Evolutionary conservation across 2,329 filamentous ascomycete species (phyloP).

Genomic region (Elsinoe arachidis): DNA sequence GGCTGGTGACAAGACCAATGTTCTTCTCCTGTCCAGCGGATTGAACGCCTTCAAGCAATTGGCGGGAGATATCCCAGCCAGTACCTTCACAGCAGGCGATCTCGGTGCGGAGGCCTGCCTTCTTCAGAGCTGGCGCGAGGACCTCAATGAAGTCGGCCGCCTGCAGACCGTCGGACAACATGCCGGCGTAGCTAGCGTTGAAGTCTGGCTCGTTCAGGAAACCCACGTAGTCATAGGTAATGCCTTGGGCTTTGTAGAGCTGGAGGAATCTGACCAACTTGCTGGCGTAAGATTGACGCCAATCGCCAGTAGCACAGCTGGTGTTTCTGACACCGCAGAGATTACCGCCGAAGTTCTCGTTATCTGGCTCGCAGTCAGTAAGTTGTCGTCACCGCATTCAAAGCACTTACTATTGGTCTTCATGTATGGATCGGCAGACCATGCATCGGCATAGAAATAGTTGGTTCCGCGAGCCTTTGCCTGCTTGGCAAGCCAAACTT

Average conservation of each 20-base stretch:
- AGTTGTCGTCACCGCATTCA: too few species aligned
- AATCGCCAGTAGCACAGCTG: conserved; percentile 36
- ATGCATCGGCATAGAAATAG: too few species aligned
- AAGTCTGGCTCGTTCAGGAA: too few species aligned
- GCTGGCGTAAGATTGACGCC: conserved; percentile 42
- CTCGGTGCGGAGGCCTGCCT: conserved; percentile 28
- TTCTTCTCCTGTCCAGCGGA: conserved; percentile 31
- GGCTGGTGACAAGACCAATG: conserved; percentile 33
- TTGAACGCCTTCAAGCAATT: conserved; percentile 24
- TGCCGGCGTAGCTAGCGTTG: conserved; percentile 35
- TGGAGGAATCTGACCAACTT: conserved; percentile 41
- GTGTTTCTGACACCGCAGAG: conserved; percentile 38
- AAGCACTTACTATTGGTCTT: too few species aligned
- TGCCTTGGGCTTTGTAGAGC: conserved; percentile 12
- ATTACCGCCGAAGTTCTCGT: conserved; percentile 13
- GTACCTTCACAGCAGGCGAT: conserved; percentile 40
- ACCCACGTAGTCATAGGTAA: too few species aligned
- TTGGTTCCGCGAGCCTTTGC: too few species aligned
- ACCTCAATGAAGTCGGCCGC: conserved; percentile 45
- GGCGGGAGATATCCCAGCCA: conserved; percentile 29
- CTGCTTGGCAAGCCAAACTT: too few species aligned
- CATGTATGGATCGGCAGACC: too few species aligned
- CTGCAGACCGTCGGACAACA: conserved; percentile 39
- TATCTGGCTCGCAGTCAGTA: too few species aligned
- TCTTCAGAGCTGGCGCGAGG: conserved; percentile 34